phyloP scores from a whole-genome alignment of 139 green algal species.

The Chlorella sp. region DNA sequence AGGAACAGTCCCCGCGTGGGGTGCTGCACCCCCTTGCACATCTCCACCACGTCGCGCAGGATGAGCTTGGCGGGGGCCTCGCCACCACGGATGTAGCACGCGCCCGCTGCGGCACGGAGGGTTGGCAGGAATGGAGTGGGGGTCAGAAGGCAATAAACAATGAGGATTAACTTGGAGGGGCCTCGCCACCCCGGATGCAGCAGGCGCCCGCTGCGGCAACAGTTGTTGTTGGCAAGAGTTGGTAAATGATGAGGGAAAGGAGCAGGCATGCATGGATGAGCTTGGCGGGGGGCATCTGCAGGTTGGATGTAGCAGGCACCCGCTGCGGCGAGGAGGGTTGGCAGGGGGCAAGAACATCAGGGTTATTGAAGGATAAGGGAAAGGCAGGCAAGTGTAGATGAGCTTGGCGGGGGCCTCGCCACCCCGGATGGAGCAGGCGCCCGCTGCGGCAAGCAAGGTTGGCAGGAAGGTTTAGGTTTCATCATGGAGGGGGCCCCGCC shows the following conservation, averaged over 20 bases:
- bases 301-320: conserved; percentile 88
- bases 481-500: conserved; percentile 69
- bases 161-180: conserved; percentile 49
- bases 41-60: conserved; percentile 96
- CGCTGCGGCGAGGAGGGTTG: not conserved
- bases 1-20: conserved; percentile 97
- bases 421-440: conserved; percentile 87
- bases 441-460: conserved; percentile 36
- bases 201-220: conserved; percentile 61
- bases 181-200: conserved; percentile 86
- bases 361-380: not conserved
- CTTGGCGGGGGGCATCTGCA: conserved; percentile 67
- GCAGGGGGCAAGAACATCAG: too few relatives aligned
- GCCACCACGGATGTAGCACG: conserved; percentile 24
- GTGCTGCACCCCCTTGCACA: conserved; percentile 98
- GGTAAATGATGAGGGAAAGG: not conserved
- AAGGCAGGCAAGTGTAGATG: not conserved
- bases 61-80: conserved; percentile 55
- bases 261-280: conserved; percentile 51
- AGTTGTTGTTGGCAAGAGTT: too few relatives aligned
- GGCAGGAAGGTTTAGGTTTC: not conserved
- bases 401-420: conserved; percentile 70
- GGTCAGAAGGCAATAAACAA: not conserved
- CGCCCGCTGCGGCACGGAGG: not conserved
- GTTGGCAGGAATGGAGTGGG: not conserved